These are phyloP conservation scores for Arxiozyma telluris DNA, from an alignment of 1,139 yeast genomes.

Conservation along the genomic window DNA sequence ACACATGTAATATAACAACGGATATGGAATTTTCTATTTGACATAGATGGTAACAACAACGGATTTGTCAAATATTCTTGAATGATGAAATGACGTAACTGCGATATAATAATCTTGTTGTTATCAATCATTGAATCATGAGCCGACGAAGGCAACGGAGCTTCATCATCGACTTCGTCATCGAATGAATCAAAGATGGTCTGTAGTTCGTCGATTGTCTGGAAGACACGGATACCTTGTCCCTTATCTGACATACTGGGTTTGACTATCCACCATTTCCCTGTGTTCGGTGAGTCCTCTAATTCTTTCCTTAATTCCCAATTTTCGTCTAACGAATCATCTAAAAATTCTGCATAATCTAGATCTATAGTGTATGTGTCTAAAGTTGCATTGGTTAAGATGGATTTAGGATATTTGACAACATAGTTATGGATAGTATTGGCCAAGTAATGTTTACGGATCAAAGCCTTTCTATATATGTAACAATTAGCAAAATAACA, in stretches of 20 bases:
- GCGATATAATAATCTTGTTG: slow-evolving; percentile 63
- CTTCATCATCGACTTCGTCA: slow-evolving; percentile 49
- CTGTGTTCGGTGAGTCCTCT: slow-evolving; percentile 36
- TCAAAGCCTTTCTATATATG: slow-evolving; percentile 77
- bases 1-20: slow-evolving; percentile 74
- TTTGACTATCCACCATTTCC: slow-evolving; percentile 77
- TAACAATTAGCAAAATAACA: slow-evolving; percentile 70
- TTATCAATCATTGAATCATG: slow-evolving; percentile 34
- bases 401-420: slow-evolving; percentile 65
- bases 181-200: slow-evolving; percentile 78
- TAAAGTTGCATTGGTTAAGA: slow-evolving; percentile 55
- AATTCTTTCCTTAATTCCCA: slow-evolving; percentile 79
- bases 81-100: slow-evolving; percentile 80
- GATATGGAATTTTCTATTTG: slow-evolving; percentile 76
- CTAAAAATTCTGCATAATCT: slow-evolving; percentile 94
- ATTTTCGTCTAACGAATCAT: slow-evolving; percentile 85
- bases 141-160: slow-evolving; percentile 29
- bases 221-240: slow-evolving; percentile 82
- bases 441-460: slow-evolving; percentile 80
- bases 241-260: slow-evolving; percentile 98
- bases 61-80: slow-evolving; percentile 72
- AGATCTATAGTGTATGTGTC: slow-evolving; percentile 73
- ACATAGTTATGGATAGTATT: slow-evolving; percentile 66
- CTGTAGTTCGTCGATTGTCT: slow-evolving; percentile 70
- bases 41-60: slow-evolving; percentile 50